phyloP scores from a whole-genome alignment of 164 flowering plant genomes.

The Kingdonia uniflora region DNA sequence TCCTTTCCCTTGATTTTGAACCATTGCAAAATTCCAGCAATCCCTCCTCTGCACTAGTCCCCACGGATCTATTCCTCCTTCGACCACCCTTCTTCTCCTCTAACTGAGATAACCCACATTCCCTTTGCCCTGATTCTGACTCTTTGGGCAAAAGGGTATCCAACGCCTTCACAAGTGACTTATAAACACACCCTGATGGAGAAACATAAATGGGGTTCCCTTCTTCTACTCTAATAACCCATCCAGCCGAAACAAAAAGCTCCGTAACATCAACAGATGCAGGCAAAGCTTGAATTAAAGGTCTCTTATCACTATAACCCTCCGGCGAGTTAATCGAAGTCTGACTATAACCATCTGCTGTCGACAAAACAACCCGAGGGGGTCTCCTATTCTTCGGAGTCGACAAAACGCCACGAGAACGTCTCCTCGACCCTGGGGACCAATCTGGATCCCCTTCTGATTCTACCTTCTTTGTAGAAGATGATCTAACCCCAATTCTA shows the following conservation, averaged over 20 bases:
- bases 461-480: too few relatives aligned
- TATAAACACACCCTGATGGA: constrained; percentile 14
- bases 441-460: constrained; percentile 2
- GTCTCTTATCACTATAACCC: neutral
- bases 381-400: too few relatives aligned
- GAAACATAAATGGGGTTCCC: constrained; percentile 11
- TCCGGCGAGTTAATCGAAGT: neutral
- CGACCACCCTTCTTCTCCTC: neutral
- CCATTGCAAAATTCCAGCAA: too few relatives aligned
- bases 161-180: constrained; percentile 14
- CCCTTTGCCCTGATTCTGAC: constrained; percentile 1
- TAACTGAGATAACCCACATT: constrained; percentile 4
- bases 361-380: too few relatives aligned
- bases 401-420: too few relatives aligned
- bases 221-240: constrained; percentile 8
- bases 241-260: constrained; percentile 5
- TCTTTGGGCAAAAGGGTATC: constrained; percentile 2
- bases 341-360: too few relatives aligned
- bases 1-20: too few relatives aligned
- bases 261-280: neutral
- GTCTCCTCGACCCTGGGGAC: constrained; percentile 9
- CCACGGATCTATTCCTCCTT: too few relatives aligned
- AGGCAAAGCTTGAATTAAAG: constrained; percentile 1
- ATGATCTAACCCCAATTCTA: too few relatives aligned
- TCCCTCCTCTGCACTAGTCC: too few relatives aligned